Evolutionary conservation across 1,284 basidiomycete species (phyloP).

Genomic region (Ustilago vetiveriae): DNA sequence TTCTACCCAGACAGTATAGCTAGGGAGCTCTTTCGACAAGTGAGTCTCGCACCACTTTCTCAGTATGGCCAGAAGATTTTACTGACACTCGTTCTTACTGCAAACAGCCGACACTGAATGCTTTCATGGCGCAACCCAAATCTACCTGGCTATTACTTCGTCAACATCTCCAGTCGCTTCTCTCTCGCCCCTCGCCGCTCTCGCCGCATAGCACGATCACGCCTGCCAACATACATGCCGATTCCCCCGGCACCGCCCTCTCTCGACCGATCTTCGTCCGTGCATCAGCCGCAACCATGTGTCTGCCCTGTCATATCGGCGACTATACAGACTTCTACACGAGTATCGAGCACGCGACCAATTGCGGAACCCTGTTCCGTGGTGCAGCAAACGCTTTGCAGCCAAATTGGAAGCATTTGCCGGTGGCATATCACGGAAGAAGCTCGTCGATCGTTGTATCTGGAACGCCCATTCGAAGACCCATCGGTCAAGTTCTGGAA

Average conservation of each 20-base stretch:
- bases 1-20: not conserved
- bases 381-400: conserved; percentile 17
- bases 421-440: conserved; percentile 54
- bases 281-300: conserved; percentile 2
- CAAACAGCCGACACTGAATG: conserved; percentile 30
- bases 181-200: conserved; percentile 9
- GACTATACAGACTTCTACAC: conserved; percentile 57
- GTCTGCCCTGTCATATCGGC: conserved; percentile 41
- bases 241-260: not conserved
- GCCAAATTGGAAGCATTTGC: conserved; percentile 38
- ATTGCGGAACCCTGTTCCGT: conserved; percentile 31
- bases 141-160: conserved; percentile 22
- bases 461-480: conserved; percentile 37
- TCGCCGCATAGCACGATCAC: not conserved
- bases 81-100: not conserved
- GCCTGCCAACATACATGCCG: not conserved
- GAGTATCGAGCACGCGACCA: conserved; percentile 46
- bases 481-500: conserved; percentile 38
- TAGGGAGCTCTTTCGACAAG: not conserved
- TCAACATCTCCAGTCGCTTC: conserved; percentile 21
- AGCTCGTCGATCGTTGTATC: conserved; percentile 35
- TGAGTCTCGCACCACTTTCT: not conserved
- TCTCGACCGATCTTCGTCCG: conserved; percentile 10
- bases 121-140: conserved; percentile 23
- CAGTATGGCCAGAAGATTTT: not conserved